phyloP scores from a whole-genome alignment of 2,329 filamentous ascomycete species.

The Cryphonectria radicalis region DNA sequence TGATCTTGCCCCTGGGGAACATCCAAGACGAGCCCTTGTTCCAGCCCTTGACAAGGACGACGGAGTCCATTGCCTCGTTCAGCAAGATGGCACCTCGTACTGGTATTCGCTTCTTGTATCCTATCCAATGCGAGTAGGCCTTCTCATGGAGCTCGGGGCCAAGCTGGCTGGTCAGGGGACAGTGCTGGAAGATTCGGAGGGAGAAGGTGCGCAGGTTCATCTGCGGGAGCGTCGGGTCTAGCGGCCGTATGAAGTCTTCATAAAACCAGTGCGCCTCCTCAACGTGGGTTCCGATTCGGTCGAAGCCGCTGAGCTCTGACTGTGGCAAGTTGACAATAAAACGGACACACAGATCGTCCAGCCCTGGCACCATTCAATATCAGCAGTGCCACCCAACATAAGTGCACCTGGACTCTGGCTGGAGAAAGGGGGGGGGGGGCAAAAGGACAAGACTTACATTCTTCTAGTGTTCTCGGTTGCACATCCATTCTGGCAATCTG shows the following conservation, averaged over 20 bases:
- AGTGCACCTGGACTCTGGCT: neutral
- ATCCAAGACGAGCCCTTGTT: constrained; percentile 97
- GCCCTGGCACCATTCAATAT: constrained; percentile 60
- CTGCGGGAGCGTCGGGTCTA: constrained; percentile 82
- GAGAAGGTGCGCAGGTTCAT: constrained; percentile 86
- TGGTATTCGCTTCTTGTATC: constrained; percentile 93
- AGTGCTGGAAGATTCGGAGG: constrained; percentile 90
- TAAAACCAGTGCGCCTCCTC: constrained; percentile 99
- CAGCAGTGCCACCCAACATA: constrained; percentile 26
- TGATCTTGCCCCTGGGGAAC: constrained; percentile 96
- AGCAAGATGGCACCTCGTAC: constrained; percentile 93
- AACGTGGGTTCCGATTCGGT: constrained; percentile 96
- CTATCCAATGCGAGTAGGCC: constrained; percentile 89
- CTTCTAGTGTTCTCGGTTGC: constrained; percentile 28
- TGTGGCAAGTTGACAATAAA: constrained; percentile 97
- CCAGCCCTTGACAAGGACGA: constrained; percentile 94
- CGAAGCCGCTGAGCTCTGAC: constrained; percentile 86
- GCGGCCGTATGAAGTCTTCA: constrained; percentile 95
- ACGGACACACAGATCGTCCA: constrained; percentile 96
- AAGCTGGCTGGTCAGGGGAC: constrained; percentile 83
- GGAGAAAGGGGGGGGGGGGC: neutral
- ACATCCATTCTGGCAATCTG: constrained; percentile 22
- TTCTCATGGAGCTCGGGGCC: constrained; percentile 76
- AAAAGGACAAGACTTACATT: constrained; percentile 22
- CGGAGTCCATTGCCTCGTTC: constrained; percentile 91